These are phyloP conservation scores for Syzygium jambos DNA, from an alignment of 345 rosid genomes.

Conservation along the genomic window DNA sequence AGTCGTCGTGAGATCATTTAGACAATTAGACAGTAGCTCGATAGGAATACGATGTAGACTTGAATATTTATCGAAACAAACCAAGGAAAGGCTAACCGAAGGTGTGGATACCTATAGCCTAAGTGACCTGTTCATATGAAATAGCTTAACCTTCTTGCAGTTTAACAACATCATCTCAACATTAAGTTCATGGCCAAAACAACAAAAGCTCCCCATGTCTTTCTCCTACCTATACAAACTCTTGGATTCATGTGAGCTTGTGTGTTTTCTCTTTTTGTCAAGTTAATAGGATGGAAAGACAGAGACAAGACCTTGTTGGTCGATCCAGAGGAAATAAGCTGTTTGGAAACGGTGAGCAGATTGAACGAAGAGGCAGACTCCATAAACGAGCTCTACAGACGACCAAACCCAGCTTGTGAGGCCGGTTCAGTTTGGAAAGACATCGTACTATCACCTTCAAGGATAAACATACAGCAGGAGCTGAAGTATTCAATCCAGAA, in stretches of 20 bases:
- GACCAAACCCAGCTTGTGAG: slow-evolving; percentile 60
- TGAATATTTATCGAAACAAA: neutral
- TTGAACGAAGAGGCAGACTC: slow-evolving; percentile 81
- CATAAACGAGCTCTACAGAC: slow-evolving; percentile 56
- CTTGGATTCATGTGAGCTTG: neutral
- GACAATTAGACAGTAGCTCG: neutral
- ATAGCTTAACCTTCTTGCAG: neutral
- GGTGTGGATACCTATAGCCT: neutral
- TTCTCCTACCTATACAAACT: neutral
- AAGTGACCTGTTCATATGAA: neutral
- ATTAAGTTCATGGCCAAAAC: neutral
- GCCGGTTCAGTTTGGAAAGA: slow-evolving; percentile 93
- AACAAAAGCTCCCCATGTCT: neutral
- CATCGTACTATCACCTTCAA: slow-evolving; percentile 82
- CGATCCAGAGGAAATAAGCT: slow-evolving; percentile 78
- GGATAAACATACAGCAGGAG: slow-evolving; percentile 69
- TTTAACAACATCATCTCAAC: neutral
- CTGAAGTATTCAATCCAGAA: slow-evolving; percentile 57
- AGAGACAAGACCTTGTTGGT: slow-evolving; percentile 75
- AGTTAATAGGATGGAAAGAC: slow-evolving; percentile 98
- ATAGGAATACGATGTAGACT: neutral
- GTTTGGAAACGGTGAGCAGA: slow-evolving; percentile 48
- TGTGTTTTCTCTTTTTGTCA: slow-evolving; percentile 14
- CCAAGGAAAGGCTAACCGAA: neutral
- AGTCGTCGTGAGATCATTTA: neutral